phyloP scores from a whole-genome alignment of 352 stramenopile species.

The Phytopythium chamaehyphon region DNA sequence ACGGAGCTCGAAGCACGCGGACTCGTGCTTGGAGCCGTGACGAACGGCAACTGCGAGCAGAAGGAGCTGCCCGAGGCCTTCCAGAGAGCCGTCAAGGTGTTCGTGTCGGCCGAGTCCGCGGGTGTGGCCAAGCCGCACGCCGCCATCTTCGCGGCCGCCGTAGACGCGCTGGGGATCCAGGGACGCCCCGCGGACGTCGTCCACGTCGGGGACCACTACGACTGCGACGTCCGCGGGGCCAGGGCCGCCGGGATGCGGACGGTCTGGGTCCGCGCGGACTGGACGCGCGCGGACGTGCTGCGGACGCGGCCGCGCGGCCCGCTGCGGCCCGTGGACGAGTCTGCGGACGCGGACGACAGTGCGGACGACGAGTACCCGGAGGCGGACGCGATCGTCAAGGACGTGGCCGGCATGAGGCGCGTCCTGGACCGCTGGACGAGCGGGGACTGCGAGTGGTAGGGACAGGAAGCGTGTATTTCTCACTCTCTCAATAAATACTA shows the following conservation, averaged over 20 bases:
- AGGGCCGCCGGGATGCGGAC: conserved; percentile 57
- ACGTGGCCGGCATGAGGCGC: conserved; percentile 35
- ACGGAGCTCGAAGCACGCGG: conserved; percentile 17
- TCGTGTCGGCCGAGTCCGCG: conserved; percentile 51
- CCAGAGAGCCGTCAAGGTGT: conserved; percentile 34
- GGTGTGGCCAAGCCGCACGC: conserved; percentile 37
- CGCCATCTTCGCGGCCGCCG: conserved; percentile 56
- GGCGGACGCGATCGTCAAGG: conserved; percentile 58
- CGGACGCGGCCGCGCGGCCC: conserved; percentile 6
- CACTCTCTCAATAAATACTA: conserved; percentile 5
- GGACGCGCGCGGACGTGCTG: conserved; percentile 35
- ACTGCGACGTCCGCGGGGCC: conserved; percentile 60
- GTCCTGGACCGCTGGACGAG: conserved; percentile 49
- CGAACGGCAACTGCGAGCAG: conserved; percentile 69
- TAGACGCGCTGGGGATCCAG: conserved; percentile 16
- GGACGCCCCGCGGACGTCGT: conserved; percentile 35
- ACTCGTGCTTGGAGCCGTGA: conserved; percentile 48
- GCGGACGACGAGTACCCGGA: conserved; percentile 17
- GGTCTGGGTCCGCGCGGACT: conserved; percentile 59
- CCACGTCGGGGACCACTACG: conserved; percentile 75
- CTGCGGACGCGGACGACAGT: background rate
- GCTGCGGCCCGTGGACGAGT: conserved; percentile 2
- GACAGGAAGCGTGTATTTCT: background rate
- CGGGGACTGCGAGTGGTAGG: background rate
- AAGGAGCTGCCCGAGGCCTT: conserved; percentile 42